Evolutionary conservation across 1,284 basidiomycete species (phyloP).

Genomic region (Ustilago nuda): DNA sequence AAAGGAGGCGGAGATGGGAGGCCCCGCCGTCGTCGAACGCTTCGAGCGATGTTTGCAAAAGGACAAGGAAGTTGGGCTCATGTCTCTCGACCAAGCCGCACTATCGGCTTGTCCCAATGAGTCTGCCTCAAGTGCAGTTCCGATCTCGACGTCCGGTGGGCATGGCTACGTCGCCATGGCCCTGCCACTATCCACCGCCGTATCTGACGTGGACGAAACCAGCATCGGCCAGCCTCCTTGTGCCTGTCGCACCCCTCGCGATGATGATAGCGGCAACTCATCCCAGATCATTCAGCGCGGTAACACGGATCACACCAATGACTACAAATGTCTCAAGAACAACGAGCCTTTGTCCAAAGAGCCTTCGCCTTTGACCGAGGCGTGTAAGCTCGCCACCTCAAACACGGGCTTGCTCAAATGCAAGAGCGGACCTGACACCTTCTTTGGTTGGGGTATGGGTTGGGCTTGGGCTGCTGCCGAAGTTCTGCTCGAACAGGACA

Average conservation of each 20-base stretch:
- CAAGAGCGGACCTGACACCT: conserved; percentile 60
- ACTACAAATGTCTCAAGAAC: conserved; percentile 30
- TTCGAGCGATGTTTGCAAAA: conserved; percentile 41
- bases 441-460: conserved; percentile 66
- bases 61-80: conserved; percentile 30
- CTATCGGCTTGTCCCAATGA: conserved; percentile 8
- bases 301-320: conserved; percentile 13
- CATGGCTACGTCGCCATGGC: conserved; percentile 24
- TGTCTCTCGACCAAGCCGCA: conserved; percentile 14
- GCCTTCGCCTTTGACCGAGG: conserved; percentile 34
- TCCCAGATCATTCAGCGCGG: conserved; percentile 6
- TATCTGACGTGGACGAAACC: conserved; percentile 14
- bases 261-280: conserved; percentile 15
- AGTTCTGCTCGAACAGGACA: conserved; percentile 36
- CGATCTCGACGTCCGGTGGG: conserved; percentile 6
- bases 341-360: conserved; percentile 35
- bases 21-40: conserved; percentile 21
- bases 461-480: conserved; percentile 65
- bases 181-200: conserved; percentile 23
- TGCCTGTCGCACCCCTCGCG: conserved; percentile 26
- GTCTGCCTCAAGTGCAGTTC: conserved; percentile 12
- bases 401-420: conserved; percentile 53
- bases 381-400: conserved; percentile 39
- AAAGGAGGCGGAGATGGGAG: conserved; percentile 22
- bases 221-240: conserved; percentile 24